Evolutionary conservation across 441 rosid species (phyloP), one percentile per base, ranked within the genome.

Genomic region (Euphorbia corollata): DNA sequence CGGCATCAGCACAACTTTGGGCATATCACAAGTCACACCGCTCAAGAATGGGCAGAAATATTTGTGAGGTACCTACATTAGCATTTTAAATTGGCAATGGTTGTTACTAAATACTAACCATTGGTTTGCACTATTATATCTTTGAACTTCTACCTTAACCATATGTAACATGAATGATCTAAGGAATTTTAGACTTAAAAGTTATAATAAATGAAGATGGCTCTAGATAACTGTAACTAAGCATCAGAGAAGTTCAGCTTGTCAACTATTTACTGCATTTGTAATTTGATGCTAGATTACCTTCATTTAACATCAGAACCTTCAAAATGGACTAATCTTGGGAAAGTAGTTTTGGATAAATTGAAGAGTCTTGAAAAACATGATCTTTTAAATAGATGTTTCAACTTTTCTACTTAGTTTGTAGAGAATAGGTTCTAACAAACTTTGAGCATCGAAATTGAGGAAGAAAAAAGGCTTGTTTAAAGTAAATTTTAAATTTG

Each of bases 21-120:
- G 12, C 99, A 95, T 68, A 96, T 95, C 61, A 85, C 83, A 51
- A 81, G 73, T 68, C 99, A 92, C 70, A 95, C 98, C 50, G 97
- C 99, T 68, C 98, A 92, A 80, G 92, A 90, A 82, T 95, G 99
- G 99, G 99, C 99, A 15, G 99, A 92, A 81, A 92, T 90, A 47
- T 95, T 95, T 75, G 99, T 95, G 18, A 95, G 99, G 99, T 92
- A 36, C 59, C 64, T 67, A 12, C 15, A 53, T 16, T 50, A 12
- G n/a, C 64, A 36, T 65, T 56, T 41, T 38, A 59, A 48, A 58
- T 50, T 65, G 24, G 58, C 38, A 68, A 18, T 48, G 43, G 24
- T 13, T 10, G 48, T 53, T 57, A 9, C 47, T 16, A 51, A 59
- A 27, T 27, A 27, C 32, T 27, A 27, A 27, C 24, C 47, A 58